Evolutionary conservation across 148 eudicot genomes (phyloP).

Genomic region (Rhododendron ferrugineum): DNA sequence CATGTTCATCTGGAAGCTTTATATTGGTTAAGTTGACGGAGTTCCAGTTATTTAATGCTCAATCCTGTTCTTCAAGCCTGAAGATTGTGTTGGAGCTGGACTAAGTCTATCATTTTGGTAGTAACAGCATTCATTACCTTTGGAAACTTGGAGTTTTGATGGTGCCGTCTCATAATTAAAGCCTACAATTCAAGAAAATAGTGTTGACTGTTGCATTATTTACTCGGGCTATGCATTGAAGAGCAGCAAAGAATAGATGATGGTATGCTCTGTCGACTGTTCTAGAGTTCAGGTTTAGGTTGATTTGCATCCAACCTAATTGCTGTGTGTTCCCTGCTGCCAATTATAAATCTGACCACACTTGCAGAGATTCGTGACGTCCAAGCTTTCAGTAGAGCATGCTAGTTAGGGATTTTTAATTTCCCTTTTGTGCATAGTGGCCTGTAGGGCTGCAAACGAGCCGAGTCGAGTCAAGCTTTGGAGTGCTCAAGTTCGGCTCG

Average conservation of each 20-base stretch:
- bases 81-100: background rate
- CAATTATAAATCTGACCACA: too few relatives aligned
- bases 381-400: too few relatives aligned
- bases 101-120: background rate
- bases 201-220: background rate
- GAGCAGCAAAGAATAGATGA: background rate
- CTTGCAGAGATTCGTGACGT: too few relatives aligned
- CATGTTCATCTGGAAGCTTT: background rate
- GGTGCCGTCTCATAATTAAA: background rate
- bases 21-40: background rate
- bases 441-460: too few relatives aligned
- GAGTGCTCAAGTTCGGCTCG: too few relatives aligned
- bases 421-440: too few relatives aligned
- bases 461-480: too few relatives aligned
- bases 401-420: background rate
- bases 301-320: background rate
- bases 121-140: background rate
- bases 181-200: background rate
- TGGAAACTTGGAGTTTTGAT: background rate
- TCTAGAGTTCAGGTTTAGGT: background rate
- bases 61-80: background rate
- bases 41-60: background rate
- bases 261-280: background rate
- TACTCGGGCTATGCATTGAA: background rate
- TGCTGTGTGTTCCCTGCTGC: too few relatives aligned